These are phyloP conservation scores for Fusarium fracticaudum DNA, from an alignment of 2,329 filamentous ascomycete genomes.

Conservation along the genomic window DNA sequence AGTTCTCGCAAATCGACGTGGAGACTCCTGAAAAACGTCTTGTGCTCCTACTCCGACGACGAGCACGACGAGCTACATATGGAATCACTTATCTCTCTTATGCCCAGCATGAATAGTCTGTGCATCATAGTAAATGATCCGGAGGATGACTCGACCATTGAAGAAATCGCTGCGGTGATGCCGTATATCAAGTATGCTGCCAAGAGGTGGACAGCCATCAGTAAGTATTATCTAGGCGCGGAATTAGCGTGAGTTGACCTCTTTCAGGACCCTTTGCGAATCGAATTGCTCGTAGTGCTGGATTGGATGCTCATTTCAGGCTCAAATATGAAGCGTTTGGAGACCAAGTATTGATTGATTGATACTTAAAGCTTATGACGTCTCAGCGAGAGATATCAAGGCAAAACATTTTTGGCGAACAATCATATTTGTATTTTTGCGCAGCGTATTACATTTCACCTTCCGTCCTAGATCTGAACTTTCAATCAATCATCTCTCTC, in stretches of 20 bases:
- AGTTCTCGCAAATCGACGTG: background rate
- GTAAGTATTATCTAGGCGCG: background rate
- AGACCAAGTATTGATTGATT: background rate
- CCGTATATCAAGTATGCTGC: background rate
- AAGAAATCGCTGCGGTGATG: background rate
- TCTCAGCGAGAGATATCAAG: too few relatives aligned
- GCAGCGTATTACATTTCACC: too few relatives aligned
- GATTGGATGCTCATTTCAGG: background rate
- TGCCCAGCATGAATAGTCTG: background rate
- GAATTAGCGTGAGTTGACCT: background rate
- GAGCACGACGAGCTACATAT: background rate
- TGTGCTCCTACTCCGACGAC: background rate
- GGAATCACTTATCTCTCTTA: background rate
- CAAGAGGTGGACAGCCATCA: background rate
- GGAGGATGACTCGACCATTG: background rate
- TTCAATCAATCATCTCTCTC: background rate
- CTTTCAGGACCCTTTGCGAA: background rate
- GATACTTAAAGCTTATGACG: too few relatives aligned
- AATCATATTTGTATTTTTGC: background rate
- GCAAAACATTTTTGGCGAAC: background rate
- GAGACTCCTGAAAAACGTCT: background rate
- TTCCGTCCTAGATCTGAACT: background rate
- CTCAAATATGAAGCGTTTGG: background rate
- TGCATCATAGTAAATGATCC: background rate
- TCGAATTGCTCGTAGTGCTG: background rate